Evolutionary conservation across 139 green algal genomes (phyloP).

Genomic region (Zygnema circumcarinatum): DNA sequence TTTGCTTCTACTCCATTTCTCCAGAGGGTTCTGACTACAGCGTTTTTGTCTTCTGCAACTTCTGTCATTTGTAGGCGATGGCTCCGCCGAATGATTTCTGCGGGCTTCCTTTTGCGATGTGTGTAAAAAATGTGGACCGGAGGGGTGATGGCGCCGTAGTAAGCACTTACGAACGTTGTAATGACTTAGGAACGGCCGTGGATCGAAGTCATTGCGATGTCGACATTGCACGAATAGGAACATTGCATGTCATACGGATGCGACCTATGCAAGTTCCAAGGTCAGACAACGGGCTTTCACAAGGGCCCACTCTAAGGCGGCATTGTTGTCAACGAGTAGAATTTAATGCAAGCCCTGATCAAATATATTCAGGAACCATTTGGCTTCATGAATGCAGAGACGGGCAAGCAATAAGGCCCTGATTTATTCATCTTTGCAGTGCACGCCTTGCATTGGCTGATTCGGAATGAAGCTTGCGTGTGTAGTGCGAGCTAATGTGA

Average conservation of each 20-base stretch:
- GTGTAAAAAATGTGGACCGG: background rate
- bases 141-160: background rate
- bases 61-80: background rate
- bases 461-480: no score
- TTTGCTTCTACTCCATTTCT: no score
- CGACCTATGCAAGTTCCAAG: background rate
- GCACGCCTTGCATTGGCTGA: no score
- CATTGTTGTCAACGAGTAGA: background rate
- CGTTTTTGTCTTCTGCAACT: background rate
- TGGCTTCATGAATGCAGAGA: no score
- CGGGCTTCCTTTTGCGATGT: background rate
- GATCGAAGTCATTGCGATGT: background rate
- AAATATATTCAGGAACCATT: no score
- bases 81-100: background rate
- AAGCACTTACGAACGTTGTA: background rate
- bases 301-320: background rate
- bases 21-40: no score
- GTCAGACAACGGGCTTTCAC: background rate
- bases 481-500: no score
- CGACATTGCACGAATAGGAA: background rate
- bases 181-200: background rate
- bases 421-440: no score
- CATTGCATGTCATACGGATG: background rate
- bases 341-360: background rate
- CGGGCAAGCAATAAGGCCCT: no score